Evolutionary conservation across 805 yeast species (phyloP).

Genomic region (Vanderwaltozyma tropicalis): DNA sequence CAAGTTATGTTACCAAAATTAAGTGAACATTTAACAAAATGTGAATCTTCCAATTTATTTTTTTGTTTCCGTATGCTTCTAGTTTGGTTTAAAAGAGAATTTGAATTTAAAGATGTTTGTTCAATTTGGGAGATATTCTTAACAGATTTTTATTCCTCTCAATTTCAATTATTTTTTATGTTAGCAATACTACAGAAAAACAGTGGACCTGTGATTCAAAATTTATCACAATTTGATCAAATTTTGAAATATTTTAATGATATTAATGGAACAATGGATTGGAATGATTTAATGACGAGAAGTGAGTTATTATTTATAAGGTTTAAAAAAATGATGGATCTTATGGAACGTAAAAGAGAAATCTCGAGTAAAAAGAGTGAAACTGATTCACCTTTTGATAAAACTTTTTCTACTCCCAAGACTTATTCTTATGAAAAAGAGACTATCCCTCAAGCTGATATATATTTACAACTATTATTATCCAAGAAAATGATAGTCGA

Average conservation of each 20-base stretch:
- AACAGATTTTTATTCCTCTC: conserved; percentile 80
- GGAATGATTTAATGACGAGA: conserved; percentile 69
- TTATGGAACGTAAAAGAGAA: conserved; percentile 51
- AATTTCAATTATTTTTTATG: conserved; percentile 80
- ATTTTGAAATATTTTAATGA: conserved; percentile 90
- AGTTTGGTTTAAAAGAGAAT: conserved; percentile 92
- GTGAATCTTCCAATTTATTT: conserved; percentile 83
- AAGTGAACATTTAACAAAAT: conserved; percentile 70
- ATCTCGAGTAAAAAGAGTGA: background rate
- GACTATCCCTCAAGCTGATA: conserved; percentile 16
- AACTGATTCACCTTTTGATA: conserved; percentile 1
- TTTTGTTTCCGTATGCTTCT: conserved; percentile 91
- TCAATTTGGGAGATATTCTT: conserved; percentile 87
- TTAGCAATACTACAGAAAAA: conserved; percentile 83
- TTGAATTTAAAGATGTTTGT: conserved; percentile 65
- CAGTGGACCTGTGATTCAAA: conserved; percentile 64
- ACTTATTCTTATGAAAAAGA: conserved; percentile 44
- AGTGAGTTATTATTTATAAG: conserved; percentile 75
- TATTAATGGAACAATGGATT: conserved; percentile 61
- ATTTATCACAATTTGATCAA: conserved; percentile 75
- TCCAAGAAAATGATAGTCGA: conserved; percentile 53
- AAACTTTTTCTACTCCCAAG: conserved; percentile 1
- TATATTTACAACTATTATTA: conserved; percentile 45
- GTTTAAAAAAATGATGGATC: conserved; percentile 68
- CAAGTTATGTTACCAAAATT: conserved; percentile 83